Evolutionary conservation across 1,139 yeast species (phyloP).

Genomic region (Debaryomyces sp.): DNA sequence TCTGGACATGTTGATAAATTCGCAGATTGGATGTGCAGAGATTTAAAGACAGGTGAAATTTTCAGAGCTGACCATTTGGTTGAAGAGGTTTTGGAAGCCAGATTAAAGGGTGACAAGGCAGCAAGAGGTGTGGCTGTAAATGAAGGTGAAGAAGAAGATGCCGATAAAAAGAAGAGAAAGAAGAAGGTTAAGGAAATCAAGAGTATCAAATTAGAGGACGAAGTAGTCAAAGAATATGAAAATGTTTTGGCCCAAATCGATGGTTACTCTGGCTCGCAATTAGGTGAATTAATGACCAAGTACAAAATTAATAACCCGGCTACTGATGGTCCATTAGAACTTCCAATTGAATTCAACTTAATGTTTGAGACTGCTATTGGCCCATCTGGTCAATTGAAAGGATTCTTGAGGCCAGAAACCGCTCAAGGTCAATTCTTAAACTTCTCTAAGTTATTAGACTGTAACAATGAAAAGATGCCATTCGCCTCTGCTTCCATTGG

Average conservation of each 20-base stretch:
- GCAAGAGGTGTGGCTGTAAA: slow-evolving; percentile 76
- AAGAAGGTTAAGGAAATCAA: slow-evolving; percentile 96
- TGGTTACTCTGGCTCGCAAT: slow-evolving; percentile 89
- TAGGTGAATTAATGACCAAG: slow-evolving; percentile 84
- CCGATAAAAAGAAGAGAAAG: slow-evolving; percentile 81
- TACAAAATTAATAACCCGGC: slow-evolving; percentile 88
- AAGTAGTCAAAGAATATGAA: slow-evolving; percentile 78
- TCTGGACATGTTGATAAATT: slow-evolving; percentile 99
- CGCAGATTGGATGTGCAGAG: slow-evolving; percentile 99
- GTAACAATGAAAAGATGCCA: slow-evolving; percentile 96
- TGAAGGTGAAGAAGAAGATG: slow-evolving; percentile 64
- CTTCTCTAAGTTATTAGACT: slow-evolving; percentile 89
- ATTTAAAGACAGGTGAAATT: slow-evolving; percentile 93
- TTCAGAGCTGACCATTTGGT: slow-evolving; percentile 98
- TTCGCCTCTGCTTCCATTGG: slow-evolving; percentile 99
- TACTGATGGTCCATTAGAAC: slow-evolving; percentile 82
- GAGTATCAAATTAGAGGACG: slow-evolving; percentile 84
- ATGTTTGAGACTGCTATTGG: slow-evolving; percentile 99
- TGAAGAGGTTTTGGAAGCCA: slow-evolving; percentile 94
- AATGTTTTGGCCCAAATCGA: slow-evolving; percentile 88
- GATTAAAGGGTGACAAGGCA: slow-evolving; percentile 94
- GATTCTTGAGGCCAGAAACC: slow-evolving; percentile 97
- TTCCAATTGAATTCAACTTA: slow-evolving; percentile 93
- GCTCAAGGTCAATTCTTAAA: slow-evolving; percentile 99
- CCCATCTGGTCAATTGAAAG: slow-evolving; percentile 95